phyloP scores from a whole-genome alignment of 352 stramenopile species.

The Chrysophaeum taylorii region DNA sequence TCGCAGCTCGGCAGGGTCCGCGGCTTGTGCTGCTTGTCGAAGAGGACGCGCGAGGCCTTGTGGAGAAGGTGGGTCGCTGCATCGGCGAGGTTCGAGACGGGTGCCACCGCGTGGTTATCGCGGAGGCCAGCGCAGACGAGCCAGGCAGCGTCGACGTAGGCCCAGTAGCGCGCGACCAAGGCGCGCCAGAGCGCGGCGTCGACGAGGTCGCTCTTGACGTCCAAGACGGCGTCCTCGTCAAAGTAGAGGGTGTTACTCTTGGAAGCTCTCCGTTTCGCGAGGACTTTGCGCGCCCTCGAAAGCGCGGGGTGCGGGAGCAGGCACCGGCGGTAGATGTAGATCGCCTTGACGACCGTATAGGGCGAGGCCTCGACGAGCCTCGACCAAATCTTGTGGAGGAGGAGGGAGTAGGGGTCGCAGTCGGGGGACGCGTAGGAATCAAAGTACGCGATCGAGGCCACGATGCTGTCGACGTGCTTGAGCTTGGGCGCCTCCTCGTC shows the following conservation, averaged over 20 bases:
- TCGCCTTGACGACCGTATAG: slow-evolving; percentile 49
- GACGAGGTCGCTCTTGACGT: not conserved
- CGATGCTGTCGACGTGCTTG: slow-evolving; percentile 56
- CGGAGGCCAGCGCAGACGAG: too few species aligned
- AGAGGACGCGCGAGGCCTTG: too few species aligned
- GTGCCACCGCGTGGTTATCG: too few species aligned
- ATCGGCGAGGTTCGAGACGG: too few species aligned
- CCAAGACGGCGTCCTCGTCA: not conserved
- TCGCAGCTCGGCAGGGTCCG: too few species aligned
- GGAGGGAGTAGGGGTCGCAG: slow-evolving; percentile 59
- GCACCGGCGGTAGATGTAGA: slow-evolving; percentile 51
- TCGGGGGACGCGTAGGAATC: slow-evolving; percentile 53
- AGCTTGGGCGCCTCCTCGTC: slow-evolving; percentile 51
- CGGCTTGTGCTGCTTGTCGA: too few species aligned
- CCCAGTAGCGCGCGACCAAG: not conserved
- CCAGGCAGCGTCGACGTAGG: not conserved
- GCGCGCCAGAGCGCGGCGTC: not conserved
- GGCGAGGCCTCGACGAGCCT: slow-evolving; percentile 57
- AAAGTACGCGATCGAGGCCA: slow-evolving; percentile 23
- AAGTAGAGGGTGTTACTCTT: not conserved
- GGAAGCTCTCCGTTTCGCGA: not conserved
- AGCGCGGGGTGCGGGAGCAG: not conserved
- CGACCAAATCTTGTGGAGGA: slow-evolving; percentile 54
- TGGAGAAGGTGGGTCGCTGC: too few species aligned
- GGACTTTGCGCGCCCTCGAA: not conserved